Evolutionary conservation across 1,139 yeast species (phyloP), one percentile per base, ranked within the genome.

Genomic region (Geotrichum carabidarum): DNA sequence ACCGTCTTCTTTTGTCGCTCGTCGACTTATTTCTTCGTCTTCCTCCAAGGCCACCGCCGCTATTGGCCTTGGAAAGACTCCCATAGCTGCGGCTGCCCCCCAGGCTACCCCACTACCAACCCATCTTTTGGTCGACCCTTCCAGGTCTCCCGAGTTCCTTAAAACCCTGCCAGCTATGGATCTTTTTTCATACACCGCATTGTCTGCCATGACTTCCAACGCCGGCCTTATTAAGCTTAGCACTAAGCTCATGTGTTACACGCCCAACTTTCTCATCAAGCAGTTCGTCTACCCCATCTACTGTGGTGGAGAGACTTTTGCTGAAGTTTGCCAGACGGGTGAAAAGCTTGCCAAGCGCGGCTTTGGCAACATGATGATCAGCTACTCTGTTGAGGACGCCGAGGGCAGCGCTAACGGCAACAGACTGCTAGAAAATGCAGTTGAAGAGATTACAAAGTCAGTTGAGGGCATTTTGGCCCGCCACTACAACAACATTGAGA

Each of bases 321-420:
- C 71, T 9, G 86, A 90, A 61, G 94, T 90, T 22, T 76, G 80
- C 56, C 69, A 75, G 53, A 85, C 95, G 4, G 96, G 95, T 54
- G 74, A 76, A 53, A 75, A 81, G 58, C 76, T 93, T 61, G 75
- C 81, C 56, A 70, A 78, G 56, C 78, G 95, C 59, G 95, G 95
- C 12, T 86, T 90, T 66, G 82, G 87, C 63, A 91, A 91, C 74
- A 88, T 90, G 95, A 90, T 93, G 96, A 77, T 91, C 42, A 84
- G 94, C 2, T 82, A 90, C 70, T 89, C 97, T 17, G 90, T 90
- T 54, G 99, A 93, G 72, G 96, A 94, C 55, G 84, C 96, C 57
- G 89, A 88, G 62, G 76, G 71, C 52, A 53, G 60, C 22, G 71
- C 71, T 15, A 58, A 83, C 80, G 67, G 50, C 47, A 56, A 56